phyloP scores from a whole-genome alignment of 495 filamentous ascomycete species.

The Penicillium ucsense region DNA sequence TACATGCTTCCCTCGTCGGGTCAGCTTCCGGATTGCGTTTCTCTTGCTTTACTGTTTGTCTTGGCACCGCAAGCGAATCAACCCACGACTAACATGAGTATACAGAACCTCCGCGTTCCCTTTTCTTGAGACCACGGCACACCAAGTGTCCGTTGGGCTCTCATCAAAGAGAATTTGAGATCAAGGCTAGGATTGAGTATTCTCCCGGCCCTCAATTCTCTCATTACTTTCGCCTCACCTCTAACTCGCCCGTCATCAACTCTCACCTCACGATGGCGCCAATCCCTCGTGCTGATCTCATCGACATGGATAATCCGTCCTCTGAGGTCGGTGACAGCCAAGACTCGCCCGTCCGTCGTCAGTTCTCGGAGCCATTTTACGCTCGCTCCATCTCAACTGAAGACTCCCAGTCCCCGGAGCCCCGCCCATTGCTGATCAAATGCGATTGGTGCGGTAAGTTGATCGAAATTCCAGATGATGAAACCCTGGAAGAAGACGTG shows the following conservation, averaged over 20 bases:
- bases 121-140: slow-evolving; percentile 6
- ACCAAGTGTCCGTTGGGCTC: slow-evolving; percentile 1
- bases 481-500: slow-evolving; percentile 16
- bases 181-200: neutral
- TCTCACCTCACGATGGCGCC: slow-evolving; percentile 22
- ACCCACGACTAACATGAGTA: slow-evolving; percentile 24
- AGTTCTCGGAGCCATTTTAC: slow-evolving; percentile 35
- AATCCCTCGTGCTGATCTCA: slow-evolving; percentile 22
- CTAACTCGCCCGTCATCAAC: too few species aligned
- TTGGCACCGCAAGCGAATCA: slow-evolving; percentile 37
- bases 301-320: slow-evolving; percentile 31
- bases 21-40: slow-evolving; percentile 16
- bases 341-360: slow-evolving; percentile 34
- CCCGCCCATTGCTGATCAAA: slow-evolving; percentile 14
- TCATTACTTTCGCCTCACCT: slow-evolving; percentile 1
- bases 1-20: neutral
- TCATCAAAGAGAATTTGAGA: neutral
- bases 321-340: slow-evolving; percentile 31
- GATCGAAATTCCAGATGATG: slow-evolving; percentile 19
- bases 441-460: slow-evolving; percentile 32
- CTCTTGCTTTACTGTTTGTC: slow-evolving; percentile 24
- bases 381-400: slow-evolving; percentile 28
- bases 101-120: slow-evolving; percentile 18
- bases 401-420: slow-evolving; percentile 28
- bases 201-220: slow-evolving; percentile 1